A percentile compares a stretch with the other conserved stretches of the same genome.
These are phyloP conservation scores for Kuraishia cidri DNA, from an alignment of 805 yeast genomes.

Conservation along the genomic window DNA sequence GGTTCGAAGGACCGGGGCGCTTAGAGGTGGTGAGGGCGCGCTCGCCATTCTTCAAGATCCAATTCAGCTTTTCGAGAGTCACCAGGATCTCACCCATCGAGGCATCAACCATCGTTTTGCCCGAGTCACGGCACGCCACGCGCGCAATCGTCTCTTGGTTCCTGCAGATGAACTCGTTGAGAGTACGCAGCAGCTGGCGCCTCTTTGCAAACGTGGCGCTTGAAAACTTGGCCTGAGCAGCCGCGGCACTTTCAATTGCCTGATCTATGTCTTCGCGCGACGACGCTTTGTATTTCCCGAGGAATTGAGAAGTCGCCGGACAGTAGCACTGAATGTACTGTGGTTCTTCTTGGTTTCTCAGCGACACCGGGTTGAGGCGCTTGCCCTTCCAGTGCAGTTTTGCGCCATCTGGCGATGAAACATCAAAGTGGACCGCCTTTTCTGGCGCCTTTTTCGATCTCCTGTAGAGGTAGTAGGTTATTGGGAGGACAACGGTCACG, in stretches of 20 bases:
- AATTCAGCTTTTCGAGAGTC: conserved; percentile 83
- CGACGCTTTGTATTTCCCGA: conserved; percentile 65
- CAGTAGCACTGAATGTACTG: conserved; percentile 74
- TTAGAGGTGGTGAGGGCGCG: conserved; percentile 55
- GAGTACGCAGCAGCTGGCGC: conserved; percentile 59
- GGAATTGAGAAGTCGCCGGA: conserved; percentile 90
- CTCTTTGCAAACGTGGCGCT: conserved; percentile 55
- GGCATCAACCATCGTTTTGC: conserved; percentile 93
- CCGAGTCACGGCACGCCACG: conserved; percentile 94
- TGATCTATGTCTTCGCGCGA: conserved; percentile 64
- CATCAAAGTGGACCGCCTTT: conserved; percentile 34
- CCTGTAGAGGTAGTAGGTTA: conserved; percentile 6
- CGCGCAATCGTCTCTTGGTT: conserved; percentile 85
- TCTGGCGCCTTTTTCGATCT: conserved; percentile 7
- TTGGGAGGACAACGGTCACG: conserved; percentile 10
- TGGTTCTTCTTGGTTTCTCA: conserved; percentile 55
- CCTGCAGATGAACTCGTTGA: conserved; percentile 61
- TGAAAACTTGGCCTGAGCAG: conserved; percentile 45
- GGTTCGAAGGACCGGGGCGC: conserved; percentile 82
- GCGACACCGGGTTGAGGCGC: conserved; percentile 55
- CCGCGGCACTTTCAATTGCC: conserved; percentile 40
- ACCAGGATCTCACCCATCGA: conserved; percentile 95
- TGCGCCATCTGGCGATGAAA: conserved; percentile 67
- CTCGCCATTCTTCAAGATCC: conserved; percentile 85
- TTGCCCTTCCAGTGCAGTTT: conserved; percentile 90